phyloP scores from a whole-genome alignment of 106 monocot species.

The Cymbidium sinense region DNA sequence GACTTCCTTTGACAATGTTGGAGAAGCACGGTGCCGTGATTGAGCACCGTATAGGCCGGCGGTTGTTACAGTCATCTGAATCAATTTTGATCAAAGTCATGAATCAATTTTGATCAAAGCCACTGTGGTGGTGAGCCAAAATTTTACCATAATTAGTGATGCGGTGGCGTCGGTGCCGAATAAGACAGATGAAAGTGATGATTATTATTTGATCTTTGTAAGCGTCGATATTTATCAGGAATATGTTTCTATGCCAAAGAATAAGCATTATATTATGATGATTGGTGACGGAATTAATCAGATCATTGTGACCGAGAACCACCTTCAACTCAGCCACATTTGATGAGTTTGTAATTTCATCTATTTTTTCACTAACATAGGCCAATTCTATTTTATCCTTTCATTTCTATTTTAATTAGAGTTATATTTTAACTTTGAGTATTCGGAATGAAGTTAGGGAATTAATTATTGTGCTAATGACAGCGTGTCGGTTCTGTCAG shows the following conservation, averaged over 20 bases:
- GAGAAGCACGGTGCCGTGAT: conserved; percentile 12
- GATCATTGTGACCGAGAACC: conserved; percentile 60
- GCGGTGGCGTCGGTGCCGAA: conserved; percentile 49
- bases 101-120: conserved; percentile 12
- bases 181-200: conserved; percentile 23
- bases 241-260: conserved; percentile 40
- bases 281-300: conserved; percentile 61
- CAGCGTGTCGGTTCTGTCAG: too few relatives aligned
- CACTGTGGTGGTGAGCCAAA: conserved; percentile 48
- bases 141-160: conserved; percentile 41
- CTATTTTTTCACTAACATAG: not conserved
- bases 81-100: too few relatives aligned
- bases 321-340: conserved; percentile 56
- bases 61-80: conserved; percentile 27
- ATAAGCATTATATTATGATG: conserved; percentile 63
- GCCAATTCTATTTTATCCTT: too few relatives aligned
- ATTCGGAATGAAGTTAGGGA: too few relatives aligned
- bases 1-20: conserved; percentile 24
- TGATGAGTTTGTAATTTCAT: conserved; percentile 12
- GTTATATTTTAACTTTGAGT: too few relatives aligned
- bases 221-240: conserved; percentile 49
- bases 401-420: too few relatives aligned
- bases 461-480: too few relatives aligned
- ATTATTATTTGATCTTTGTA: conserved; percentile 53
- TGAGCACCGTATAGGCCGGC: conserved; percentile 30